These are phyloP conservation scores for Lunularia cruciata DNA, from an alignment of 225 moss, liverwort and hornwort genomes.

Conservation along the genomic window DNA sequence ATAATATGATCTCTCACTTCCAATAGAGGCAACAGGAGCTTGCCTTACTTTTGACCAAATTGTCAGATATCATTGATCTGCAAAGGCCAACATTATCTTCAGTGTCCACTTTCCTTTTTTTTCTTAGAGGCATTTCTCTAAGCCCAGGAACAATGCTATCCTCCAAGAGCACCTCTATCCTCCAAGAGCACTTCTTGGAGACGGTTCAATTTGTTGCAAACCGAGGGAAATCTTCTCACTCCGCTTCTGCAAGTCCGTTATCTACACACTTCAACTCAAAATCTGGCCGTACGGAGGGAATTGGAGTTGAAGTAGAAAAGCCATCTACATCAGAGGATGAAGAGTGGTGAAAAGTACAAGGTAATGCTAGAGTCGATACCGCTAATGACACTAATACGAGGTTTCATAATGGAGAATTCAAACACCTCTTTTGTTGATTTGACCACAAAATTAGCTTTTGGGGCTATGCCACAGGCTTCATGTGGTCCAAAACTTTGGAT, in stretches of 20 bases:
- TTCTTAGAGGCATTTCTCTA: slow-evolving; percentile 60
- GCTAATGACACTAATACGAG: neutral
- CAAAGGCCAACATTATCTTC: neutral
- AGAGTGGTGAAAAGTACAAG: slow-evolving; percentile 55
- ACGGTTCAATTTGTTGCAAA: neutral
- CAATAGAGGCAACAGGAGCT: neutral
- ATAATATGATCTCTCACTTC: slow-evolving; percentile 52
- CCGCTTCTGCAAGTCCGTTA: slow-evolving; percentile 22
- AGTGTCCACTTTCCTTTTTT: slow-evolving; percentile 46
- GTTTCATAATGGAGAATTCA: slow-evolving; percentile 27
- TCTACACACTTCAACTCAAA: neutral
- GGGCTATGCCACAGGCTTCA: too few species aligned
- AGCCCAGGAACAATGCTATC: slow-evolving; percentile 24
- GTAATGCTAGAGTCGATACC: neutral
- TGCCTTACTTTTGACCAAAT: slow-evolving; percentile 45
- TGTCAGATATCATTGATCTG: slow-evolving; percentile 33
- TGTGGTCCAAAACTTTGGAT: neutral
- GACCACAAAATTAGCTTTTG: neutral
- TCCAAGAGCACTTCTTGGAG: too few species aligned
- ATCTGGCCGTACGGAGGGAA: neutral
- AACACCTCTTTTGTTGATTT: slow-evolving; percentile 12
- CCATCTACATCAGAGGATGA: slow-evolving; percentile 16
- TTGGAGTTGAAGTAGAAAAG: neutral
- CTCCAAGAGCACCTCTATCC: neutral
- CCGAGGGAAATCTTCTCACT: neutral